Base-by-base conservation (phyloP, 352 stramenopile genomes). In the Phytophthora syringae region DNA sequence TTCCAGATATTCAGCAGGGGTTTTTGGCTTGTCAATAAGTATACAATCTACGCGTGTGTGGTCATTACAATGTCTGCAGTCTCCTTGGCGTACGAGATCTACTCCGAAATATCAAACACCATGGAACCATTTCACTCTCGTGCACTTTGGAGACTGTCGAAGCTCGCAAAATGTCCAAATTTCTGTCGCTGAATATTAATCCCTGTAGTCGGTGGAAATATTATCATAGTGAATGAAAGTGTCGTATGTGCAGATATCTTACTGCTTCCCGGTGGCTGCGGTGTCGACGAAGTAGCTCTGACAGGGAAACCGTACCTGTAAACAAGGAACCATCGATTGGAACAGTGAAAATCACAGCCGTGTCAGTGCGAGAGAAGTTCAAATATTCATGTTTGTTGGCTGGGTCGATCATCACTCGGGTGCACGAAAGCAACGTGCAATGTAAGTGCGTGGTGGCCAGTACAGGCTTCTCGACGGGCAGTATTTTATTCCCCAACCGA, bases 1-100 rank as follows among this genome's bases (percentile, higher is more conserved):
- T 89, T 89, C 50, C 78, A 89, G 62, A 30, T 87, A 21, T 86
- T 89, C 56, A 86, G 76, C 28, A 63, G 72, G 9, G 60, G 48
- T 0, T 70, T 89, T 13, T 89, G 80, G 80, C 74, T 86, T 22
- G 52, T 48, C 2, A 48, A 87, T 22, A 42, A 71, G 2, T 89
- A 89, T 59, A 75, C 60, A 2, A 45, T 70, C 11, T 87, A 87
- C 56, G 70, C 77, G 1, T 44, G 77, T 9, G 66, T 80, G 13
- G 83, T 89, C 48, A 20, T 89, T 30, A 50, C 50, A 10, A 60
- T 87, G 9, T 86, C 77, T 16, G 50, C 70, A 9, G 42, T 55
- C 3, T 87, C 77, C 11, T 64, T 87, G 52, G 20, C 62, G 2
- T 87, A 78, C 60, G 80, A 89, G 59, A 83, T 87, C 48, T 77